Evolutionary conservation across 139 green algal species (phyloP), one percentile per base, ranked within the genome.

Genomic region (Chlamydomonas eustigma): DNA sequence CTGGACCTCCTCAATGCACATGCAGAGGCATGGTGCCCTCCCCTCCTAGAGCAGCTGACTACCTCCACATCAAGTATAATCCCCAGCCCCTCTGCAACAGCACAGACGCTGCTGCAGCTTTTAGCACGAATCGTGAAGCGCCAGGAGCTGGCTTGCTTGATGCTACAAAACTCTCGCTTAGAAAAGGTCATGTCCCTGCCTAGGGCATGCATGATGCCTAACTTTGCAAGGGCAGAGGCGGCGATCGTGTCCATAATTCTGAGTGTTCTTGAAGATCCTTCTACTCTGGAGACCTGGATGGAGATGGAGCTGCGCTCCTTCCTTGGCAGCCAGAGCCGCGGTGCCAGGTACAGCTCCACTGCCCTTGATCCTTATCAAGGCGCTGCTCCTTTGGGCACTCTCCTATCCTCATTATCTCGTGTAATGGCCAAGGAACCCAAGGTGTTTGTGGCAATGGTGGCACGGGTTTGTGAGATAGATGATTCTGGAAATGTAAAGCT

Each of bases 191-290:
- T 98, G 51, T 76, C 80, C 1, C 76, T 98, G 31, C 94, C 95
- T 0, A 38, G 76, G 5, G 37, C 83, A 0, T 88, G 83, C 73
- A 73, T 90, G 34, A 58, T 81, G 25, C 84, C 86, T 1, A 80
- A 83, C 51, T 67, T 78, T 39, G 69, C 75, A 25, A 67, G 77
- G 24, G 88, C 91, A 18, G 91, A 98, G 81, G 71, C 83, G 1
- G 70, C 87, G 39, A 86, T 94, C 25, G 75, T 88, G 0, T 74
- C 90, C 3, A 83, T 98, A 12, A 76, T 98, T 50, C 85, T 92
- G 1, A 89, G 98, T 76, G 78, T 98, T 50, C 75, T 98, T 75
- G 94, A 98, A 79, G 94, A 98, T 79, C 86, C 87, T 1, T 73
- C 76, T 37, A 97, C 93, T 4, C 86, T 98, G 77, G 90, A 94